Base-by-base conservation (phyloP, 2,329 filamentous ascomycete species). In the Cadophora sp. region DNA sequence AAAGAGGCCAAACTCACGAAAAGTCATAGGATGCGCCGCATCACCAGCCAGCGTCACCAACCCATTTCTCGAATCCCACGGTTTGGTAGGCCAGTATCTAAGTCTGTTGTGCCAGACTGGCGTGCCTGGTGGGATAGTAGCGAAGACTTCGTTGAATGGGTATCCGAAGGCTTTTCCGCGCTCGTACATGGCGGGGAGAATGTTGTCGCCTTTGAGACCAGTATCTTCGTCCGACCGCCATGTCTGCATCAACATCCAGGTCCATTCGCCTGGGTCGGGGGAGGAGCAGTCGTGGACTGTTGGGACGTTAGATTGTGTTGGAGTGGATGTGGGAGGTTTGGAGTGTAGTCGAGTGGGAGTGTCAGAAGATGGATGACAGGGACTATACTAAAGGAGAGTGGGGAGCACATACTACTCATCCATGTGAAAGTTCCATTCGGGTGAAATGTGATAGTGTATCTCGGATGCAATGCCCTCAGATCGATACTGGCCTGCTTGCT, bases 21-120 rank as follows among this genome's bases (percentile, higher is more conserved):
- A 72, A 22, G 84, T 86, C 85, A 88, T 87, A n/a, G 85, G 82
- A 74, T 88, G 85, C 0, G 85, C 85, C 1, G 85, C 82, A 73
- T 88, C 86, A 3, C 86, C 86, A 4, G 82, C 79, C 1, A 88
- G 75, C 1, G 84, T 84, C 3, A 84, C 80, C 0, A 79, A 77
- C 3, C 84, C 84, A 50, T 76, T 74, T 14, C 72, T 74, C 59
- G 82, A 82, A 67, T 82, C 77, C 82, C 83, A 85, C 7, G 76
- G 73, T 1, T 75, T 76, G 11, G 65, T 67, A 0, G 79, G 80
- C 72, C 80, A 79, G 69, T 82, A 69, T 2, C 51, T 48, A 4
- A 74, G 55, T 48, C 66, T 67, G 53, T 68, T 67, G 27, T 67
- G 65, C 66, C 64, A 69, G 19, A 72, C 65, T 9, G 60, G 48